Conservation (phyloP, 768 basidiomycete species). For the Trametes sanguinea region DNA sequence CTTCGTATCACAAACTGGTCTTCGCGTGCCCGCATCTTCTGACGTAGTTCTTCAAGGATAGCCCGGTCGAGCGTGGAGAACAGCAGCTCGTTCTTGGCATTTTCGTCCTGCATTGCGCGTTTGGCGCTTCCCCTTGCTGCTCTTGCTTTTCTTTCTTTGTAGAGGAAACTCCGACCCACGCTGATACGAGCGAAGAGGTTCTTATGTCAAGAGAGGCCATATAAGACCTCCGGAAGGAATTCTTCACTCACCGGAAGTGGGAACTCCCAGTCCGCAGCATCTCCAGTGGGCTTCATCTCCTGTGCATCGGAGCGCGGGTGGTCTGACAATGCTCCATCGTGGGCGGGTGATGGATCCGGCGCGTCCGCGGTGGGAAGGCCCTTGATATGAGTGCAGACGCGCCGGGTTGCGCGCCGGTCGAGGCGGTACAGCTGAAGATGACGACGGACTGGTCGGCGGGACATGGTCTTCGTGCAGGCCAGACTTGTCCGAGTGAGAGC, state of each 20-base stretch:
- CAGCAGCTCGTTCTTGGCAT: conserved; percentile 30
- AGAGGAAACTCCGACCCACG: conserved; percentile 18
- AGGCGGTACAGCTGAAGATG: conserved; percentile 17
- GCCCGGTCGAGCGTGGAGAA: conserved; percentile 66
- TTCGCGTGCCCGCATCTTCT: conserved; percentile 52
- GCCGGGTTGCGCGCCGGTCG: conserved; percentile 27
- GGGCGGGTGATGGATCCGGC: not conserved
- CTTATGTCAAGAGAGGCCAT: conserved; percentile 10
- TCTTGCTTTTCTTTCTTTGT: conserved; percentile 26
- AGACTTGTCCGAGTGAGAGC: conserved; percentile 18
- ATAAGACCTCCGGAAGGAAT: not conserved
- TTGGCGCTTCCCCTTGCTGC: conserved; percentile 5
- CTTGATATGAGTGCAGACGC: conserved; percentile 2
- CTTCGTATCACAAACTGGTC: conserved; percentile 56
- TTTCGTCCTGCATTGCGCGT: conserved; percentile 11
- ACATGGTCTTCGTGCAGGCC: not conserved
- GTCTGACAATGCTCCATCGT: not conserved
- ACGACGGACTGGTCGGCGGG: not conserved
- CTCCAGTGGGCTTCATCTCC: not conserved
- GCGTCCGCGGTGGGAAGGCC: not conserved
- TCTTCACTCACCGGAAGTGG: conserved; percentile 19
- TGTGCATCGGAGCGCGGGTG: conserved; percentile 2
- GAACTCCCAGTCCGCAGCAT: conserved; percentile 21
- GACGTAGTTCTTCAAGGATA: conserved; percentile 58
- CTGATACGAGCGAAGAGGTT: conserved; percentile 1